Percentiles rank a stretch among this genome's conserved stretches.
These are phyloP conservation scores for Pachyrhizus erosus DNA, from an alignment of 306 rosid genomes.

Conservation along the genomic window DNA sequence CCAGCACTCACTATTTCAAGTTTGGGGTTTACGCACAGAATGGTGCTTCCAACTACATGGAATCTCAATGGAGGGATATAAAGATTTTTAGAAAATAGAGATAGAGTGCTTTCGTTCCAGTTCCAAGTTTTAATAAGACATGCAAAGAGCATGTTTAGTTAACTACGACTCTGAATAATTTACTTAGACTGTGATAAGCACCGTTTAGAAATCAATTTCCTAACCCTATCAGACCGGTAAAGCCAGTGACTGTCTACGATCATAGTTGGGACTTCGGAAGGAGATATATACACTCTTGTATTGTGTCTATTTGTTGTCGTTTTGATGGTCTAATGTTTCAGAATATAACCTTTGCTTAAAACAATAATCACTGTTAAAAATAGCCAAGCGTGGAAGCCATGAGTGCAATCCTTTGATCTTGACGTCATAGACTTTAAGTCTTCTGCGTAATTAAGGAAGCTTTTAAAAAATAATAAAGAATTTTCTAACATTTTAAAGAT, in stretches of 20 bases:
- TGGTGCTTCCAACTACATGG: slow-evolving; percentile 50
- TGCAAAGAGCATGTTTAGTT: not conserved
- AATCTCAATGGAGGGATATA: slow-evolving; percentile 50
- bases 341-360: not conserved
- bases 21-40: slow-evolving; percentile 55
- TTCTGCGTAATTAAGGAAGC: too few relatives aligned
- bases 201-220: not conserved
- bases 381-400: not conserved
- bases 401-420: too few relatives aligned
- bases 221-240: not conserved
- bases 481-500: too few relatives aligned
- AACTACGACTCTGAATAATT: not conserved
- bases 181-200: not conserved
- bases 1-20: slow-evolving; percentile 49
- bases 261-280: not conserved
- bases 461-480: too few relatives aligned
- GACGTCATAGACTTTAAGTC: too few relatives aligned
- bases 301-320: not conserved
- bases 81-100: not conserved
- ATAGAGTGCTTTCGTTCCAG: too few relatives aligned
- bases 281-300: not conserved
- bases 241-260: not conserved
- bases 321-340: not conserved
- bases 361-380: not conserved
- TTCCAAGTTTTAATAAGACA: not conserved